A percentile compares a stretch with the other conserved stretches of the same genome.
phyloP scores from a whole-genome alignment of 352 stramenopile genomes.

The Globisporangium megalacanthum region DNA sequence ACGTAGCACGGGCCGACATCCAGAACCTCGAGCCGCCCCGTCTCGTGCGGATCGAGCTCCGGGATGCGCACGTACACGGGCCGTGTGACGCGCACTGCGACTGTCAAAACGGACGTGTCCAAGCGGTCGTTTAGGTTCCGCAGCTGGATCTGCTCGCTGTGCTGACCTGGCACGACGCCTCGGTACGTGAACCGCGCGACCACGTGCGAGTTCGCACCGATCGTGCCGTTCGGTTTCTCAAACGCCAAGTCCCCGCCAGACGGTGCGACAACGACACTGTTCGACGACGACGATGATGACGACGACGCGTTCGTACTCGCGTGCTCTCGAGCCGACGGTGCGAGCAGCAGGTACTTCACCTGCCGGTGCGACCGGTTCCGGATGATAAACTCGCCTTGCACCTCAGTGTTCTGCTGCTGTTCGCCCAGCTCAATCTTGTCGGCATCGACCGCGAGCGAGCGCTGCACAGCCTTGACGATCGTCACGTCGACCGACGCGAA shows the following conservation, averaged over 20 bases:
- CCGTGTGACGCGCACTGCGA: slow-evolving; percentile 61
- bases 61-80: slow-evolving; percentile 83
- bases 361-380: slow-evolving; percentile 59
- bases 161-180: slow-evolving; percentile 55
- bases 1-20: slow-evolving; percentile 82
- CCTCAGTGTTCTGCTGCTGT: slow-evolving; percentile 59
- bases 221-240: slow-evolving; percentile 62
- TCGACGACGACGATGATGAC: neutral
- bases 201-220: slow-evolving; percentile 43
- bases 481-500: slow-evolving; percentile 42
- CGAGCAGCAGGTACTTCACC: slow-evolving; percentile 71
- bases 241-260: slow-evolving; percentile 63
- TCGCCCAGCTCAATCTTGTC: slow-evolving; percentile 75
- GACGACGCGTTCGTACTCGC: slow-evolving; percentile 7
- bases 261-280: slow-evolving; percentile 2
- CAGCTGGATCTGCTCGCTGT: slow-evolving; percentile 74
- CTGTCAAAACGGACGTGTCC: slow-evolving; percentile 60
- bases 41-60: slow-evolving; percentile 72
- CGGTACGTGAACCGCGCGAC: slow-evolving; percentile 68
- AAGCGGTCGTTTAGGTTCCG: slow-evolving; percentile 79
- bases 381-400: slow-evolving; percentile 57
- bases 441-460: slow-evolving; percentile 59
- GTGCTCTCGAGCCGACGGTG: slow-evolving; percentile 35
- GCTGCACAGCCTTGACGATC: slow-evolving; percentile 62
- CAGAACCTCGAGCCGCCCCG: slow-evolving; percentile 65